Base-by-base conservation (phyloP, 2,329 filamentous ascomycete genomes). In the Ophiostoma montium region DNA sequence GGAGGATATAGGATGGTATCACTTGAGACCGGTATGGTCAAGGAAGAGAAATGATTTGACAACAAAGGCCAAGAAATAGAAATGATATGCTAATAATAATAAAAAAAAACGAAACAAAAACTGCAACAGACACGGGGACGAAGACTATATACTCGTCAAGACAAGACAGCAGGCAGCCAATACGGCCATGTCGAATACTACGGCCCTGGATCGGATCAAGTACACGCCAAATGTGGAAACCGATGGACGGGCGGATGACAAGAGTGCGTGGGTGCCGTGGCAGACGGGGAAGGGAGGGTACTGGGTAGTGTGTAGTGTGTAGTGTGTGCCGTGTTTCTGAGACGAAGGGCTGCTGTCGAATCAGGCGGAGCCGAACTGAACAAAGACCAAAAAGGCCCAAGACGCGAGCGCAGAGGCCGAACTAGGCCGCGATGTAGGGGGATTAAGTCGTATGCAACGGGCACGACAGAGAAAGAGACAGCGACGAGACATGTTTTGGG, bases 1-100 rank as follows among this genome's bases (percentile, higher is more conserved):
- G 82, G 51, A 86, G 71, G 66, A 72, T 94, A 66, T 86, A 90
- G 59, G 74, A 67, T 71, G 84, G 84, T 86, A 94, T 94, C 70
- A 74, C n/a, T n/a, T n/a, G n/a, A n/a, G n/a, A n/a, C n/a, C n/a
- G n/a, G n/a, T n/a, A n/a, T n/a, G n/a, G n/a, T n/a, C n/a, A n/a
- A n/a, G n/a, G n/a, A n/a, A n/a, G n/a, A n/a, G n/a, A 27, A 27
- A 27, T 8, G 23, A 27, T 27, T 8, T 27, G 4, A 27, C 23
- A 27, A 8, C 23, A 27, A 8, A 27, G 23, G 23, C 4, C 23
- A 27, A 27, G 23, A 27, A 5, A 27, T 27, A 27, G 8, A 27
- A 8, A 27, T 27, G 23, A 27, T 5, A 8, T 27, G 8, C 4
- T 27, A 27, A 27, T 5, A 8, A 8, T 8, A 27, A 27, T 4